Evolutionary conservation across 805 yeast species (phyloP), one percentile per base, ranked within the genome.

Genomic region (Cyberlindnera xishuangbannaensis): DNA sequence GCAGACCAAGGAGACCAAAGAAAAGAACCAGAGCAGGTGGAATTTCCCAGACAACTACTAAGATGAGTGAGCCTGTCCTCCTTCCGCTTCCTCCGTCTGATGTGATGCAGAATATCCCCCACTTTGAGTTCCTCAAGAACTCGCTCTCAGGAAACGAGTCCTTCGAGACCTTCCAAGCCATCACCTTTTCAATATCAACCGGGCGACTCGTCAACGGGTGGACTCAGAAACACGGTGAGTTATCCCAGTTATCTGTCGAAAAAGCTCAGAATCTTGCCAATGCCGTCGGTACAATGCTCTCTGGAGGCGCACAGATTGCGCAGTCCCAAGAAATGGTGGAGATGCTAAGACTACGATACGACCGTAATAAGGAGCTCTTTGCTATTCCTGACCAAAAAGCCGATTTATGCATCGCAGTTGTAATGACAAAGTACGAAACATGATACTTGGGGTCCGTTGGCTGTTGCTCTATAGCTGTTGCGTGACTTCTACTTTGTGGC

Each of bases 191-290:
- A 4, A 7, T 32, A 3, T 20, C 34, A 6, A 18, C 33, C 6
- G 15, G 21, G 10, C 32, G 34, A 7, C 36, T 40, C 14, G 34
- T 40, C 20, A 34, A 37, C 13, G 44, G 44, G 12, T 40, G 44
- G 44, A 14, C 13, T 5, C 40, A 39, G 15, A 30, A 33, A 14
- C 26, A 18, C 4, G 37, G 37, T 6, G 26, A 30, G 7, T 32
- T 32, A 15, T 4, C 10, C 11, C 4, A 26, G 9, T 10, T 36
- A 3, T 7, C 36, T 7, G 8, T 34, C n/a, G 28, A 27, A 7
- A 16, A 26, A 7, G 35, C 39, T 8, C 4, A 2, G 3, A 14
- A 4, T 4, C 9, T 31, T 6, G 25, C 31, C 16, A 17, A 22
- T 2, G 9, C 29, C 3, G 34, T 26, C 3, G 11, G 7, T 4